These are phyloP conservation scores for Plicaturopsis crispa DNA, from an alignment of 768 basidiomycete species.

Conservation along the genomic window DNA sequence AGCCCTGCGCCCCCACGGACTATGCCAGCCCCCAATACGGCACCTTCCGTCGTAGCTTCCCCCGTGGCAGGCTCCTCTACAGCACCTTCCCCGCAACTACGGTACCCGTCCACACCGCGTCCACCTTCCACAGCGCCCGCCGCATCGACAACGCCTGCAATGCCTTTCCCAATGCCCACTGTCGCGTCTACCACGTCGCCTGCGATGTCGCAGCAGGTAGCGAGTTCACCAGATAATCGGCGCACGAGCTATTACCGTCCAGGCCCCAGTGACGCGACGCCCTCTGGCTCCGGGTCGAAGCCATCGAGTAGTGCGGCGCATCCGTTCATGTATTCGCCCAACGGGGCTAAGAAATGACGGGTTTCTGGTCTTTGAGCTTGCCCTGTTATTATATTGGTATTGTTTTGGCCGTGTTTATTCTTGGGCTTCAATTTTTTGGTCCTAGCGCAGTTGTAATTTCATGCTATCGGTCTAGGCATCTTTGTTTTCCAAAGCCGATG, in stretches of 20 bases:
- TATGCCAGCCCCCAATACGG: slow-evolving; percentile 19
- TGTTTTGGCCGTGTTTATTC: too few relatives aligned
- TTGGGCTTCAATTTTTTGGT: too few relatives aligned
- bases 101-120: slow-evolving; percentile 20
- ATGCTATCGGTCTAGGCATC: too few relatives aligned
- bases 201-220: slow-evolving; percentile 34
- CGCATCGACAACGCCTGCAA: slow-evolving; percentile 17
- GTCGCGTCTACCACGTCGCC: slow-evolving; percentile 56
- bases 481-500: too few relatives aligned
- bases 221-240: slow-evolving; percentile 28
- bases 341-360: too few relatives aligned
- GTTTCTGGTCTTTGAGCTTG: too few relatives aligned
- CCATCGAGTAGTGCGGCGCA: too few relatives aligned
- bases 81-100: slow-evolving; percentile 12
- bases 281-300: too few relatives aligned
- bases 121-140: slow-evolving; percentile 23
- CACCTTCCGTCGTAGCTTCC: slow-evolving; percentile 14
- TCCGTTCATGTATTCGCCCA: too few relatives aligned
- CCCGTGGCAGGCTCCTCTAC: slow-evolving; percentile 8
- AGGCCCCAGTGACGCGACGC: slow-evolving; percentile 25
- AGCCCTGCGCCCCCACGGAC: slow-evolving; percentile 26
- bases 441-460: too few relatives aligned
- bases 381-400: too few relatives aligned
- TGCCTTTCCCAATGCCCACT: slow-evolving; percentile 72
- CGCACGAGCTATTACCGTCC: slow-evolving; percentile 50